A percentile compares a stretch with the other conserved stretches of the same genome.
Conservation (phyloP, 306 rosid genomes). For the Lablab purpureus region DNA sequence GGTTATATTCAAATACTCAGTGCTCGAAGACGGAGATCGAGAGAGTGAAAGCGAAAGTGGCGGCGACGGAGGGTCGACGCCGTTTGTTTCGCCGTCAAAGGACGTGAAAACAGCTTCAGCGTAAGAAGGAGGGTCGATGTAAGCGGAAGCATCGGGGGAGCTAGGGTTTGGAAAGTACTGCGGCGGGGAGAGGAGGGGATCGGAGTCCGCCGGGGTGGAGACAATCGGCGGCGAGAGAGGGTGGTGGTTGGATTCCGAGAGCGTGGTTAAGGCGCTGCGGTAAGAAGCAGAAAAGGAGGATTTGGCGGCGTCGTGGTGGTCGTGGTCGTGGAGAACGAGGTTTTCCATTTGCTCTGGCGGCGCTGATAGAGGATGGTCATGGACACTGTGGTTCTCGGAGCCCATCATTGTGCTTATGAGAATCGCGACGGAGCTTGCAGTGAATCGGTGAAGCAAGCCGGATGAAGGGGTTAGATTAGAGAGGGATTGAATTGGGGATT, state of each 20-base stretch:
- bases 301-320: background rate
- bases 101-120: slow-evolving; percentile 69
- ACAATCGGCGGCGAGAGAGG: slow-evolving; percentile 58
- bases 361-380: slow-evolving; percentile 54
- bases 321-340: slow-evolving; percentile 63
- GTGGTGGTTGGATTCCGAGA: slow-evolving; percentile 51
- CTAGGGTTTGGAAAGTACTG: slow-evolving; percentile 50
- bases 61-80: slow-evolving; percentile 65
- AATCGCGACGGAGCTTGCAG: background rate
- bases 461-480: background rate
- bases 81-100: slow-evolving; percentile 61
- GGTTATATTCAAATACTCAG: slow-evolving; percentile 73
- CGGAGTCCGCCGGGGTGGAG: slow-evolving; percentile 47
- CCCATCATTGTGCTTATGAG: slow-evolving; percentile 76
- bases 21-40: slow-evolving; percentile 62
- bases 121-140: slow-evolving; percentile 69
- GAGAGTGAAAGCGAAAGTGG: slow-evolving; percentile 50
- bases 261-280: slow-evolving; percentile 82
- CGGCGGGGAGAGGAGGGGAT: slow-evolving; percentile 64
- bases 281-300: slow-evolving; percentile 65
- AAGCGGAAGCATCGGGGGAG: slow-evolving; percentile 45
- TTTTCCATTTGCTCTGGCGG: slow-evolving; percentile 68
- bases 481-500: slow-evolving; percentile 43
- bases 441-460: slow-evolving; percentile 24
- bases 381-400: slow-evolving; percentile 67